phyloP scores from a whole-genome alignment of 2,329 filamentous ascomycete genomes.

The Blastomyces emzantsi region DNA sequence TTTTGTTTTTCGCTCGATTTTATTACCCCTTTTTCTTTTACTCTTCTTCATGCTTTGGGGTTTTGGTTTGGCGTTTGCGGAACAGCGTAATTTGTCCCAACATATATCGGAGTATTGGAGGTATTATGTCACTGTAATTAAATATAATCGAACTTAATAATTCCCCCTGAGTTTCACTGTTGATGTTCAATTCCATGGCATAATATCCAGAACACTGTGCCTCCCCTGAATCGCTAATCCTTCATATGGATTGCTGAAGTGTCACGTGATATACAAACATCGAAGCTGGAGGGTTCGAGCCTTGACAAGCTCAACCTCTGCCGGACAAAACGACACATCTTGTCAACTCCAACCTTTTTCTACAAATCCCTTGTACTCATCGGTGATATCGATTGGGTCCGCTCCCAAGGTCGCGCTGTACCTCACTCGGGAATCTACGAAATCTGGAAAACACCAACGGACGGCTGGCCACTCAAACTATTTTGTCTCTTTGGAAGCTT shows the following conservation, averaged over 20 bases:
- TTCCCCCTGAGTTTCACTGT: too few species aligned
- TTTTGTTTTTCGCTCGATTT: neutral
- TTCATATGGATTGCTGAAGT: neutral
- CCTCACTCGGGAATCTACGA: neutral
- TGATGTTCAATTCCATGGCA: neutral
- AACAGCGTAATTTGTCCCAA: neutral
- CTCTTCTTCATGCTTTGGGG: neutral
- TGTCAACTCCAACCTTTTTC: neutral
- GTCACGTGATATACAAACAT: neutral
- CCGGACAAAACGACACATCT: neutral
- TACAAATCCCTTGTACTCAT: neutral
- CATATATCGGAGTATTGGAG: neutral
- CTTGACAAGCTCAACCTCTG: neutral
- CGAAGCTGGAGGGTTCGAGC: neutral
- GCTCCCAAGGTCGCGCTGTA: neutral
- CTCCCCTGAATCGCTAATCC: neutral
- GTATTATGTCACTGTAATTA: neutral
- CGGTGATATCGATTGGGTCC: neutral
- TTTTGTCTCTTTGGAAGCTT: neutral
- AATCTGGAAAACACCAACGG: neutral
- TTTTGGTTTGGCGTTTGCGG: neutral
- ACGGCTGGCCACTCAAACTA: neutral
- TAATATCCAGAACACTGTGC: neutral
- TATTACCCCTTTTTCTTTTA: neutral
- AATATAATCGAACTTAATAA: neutral